Base-by-base conservation (phyloP, 345 rosid genomes). In the Dimocarpus longan region DNA sequence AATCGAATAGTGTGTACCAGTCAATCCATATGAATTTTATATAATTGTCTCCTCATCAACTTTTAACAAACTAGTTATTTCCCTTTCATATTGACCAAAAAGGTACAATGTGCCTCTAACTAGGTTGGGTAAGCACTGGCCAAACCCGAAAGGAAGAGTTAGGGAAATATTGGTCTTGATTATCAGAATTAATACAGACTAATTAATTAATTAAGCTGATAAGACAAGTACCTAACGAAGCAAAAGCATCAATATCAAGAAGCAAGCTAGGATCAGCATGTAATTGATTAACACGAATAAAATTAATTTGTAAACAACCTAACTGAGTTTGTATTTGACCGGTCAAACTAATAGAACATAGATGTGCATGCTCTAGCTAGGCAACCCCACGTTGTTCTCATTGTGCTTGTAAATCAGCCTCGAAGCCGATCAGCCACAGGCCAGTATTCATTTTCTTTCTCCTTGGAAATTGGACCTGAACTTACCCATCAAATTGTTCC, bases 331-430 rank as follows among this genome's bases (percentile, higher is more conserved):
- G 24, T n/a, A 13, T 11, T 60, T 3, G 2, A 10, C 10, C 3
- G 57, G 69, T 62, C 57, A 28, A 76, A 76, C 18, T 3, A 12
- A 54, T 77, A 54, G 72, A 79, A 66, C 66, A 66, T 50, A 50
- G 69, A 78, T 42, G 80, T 78, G 69, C 80, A 50, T 50, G 56
- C 18, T 50, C 56, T 50, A 13, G 56, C 56, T 12, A 13, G 56
- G 16, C 56, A 50, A 13, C 54, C 54, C 54, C 54, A 48, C 54
- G 8, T 10, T 57, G 48, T 57, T 32, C 40, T 68, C 79, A 76
- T 81, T 76, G 74, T 81, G 81, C 76, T 73, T 84, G 76, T 22
- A 75, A 75, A 84, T n/a, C 22, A 44, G 59, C 59, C n/a, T 54
- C 59, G 8, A 54, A 50, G 18, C 15, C 56, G 56, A 50, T 50